Evolutionary conservation across 768 basidiomycete species (phyloP), one percentile per base, ranked within the genome.

Genomic region (Leccinum variicolor): DNA sequence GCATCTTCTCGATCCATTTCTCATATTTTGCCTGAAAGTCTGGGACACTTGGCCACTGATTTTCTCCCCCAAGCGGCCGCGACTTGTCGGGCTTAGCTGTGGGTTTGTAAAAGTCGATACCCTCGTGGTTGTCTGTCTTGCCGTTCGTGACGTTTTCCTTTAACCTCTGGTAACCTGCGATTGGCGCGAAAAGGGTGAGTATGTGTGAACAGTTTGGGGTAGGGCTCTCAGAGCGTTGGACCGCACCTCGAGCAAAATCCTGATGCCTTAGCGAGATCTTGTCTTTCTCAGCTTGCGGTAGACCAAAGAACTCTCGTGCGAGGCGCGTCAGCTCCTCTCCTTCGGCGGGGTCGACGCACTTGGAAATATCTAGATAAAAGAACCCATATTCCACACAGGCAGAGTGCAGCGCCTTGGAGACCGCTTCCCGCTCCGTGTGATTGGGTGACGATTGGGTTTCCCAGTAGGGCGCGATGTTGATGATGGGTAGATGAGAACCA

Each of bases 81-180:
- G 81, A 79, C 72, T 81, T 90, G 68, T 92, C 85, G 1, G 89
- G 85, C 25, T 79, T 75, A 47, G 81, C 79, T 2, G 89, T 86
- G 1, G 90, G 90, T 26, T 78, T 83, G 67, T 93, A 94, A 53
- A 92, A 83, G 65, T 95, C 94, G 39, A 94, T 70, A 2, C 82
- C 91, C 75, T 96, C 93, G 60, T 93, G 91, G 59, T 86, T 89
- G 66, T 94, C 91, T 4, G 86, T 84, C 69, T 86, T 87, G 8
- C 91, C 90, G 62, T 86, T 85, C 0, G 94, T 96, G 11, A 95
- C 82, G 61, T 95, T 94, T 76, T 95, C 89, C 57, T 85, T 85
- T 29, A 97, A 69, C 50, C 83, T 77, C 48, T 85, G 84, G 66
- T 94, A 96, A 7, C 94, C 94, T 94, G 63, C 17, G 49, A 45